Conservation (phyloP, 106 monocot species). For the Iris macrosiphon region DNA sequence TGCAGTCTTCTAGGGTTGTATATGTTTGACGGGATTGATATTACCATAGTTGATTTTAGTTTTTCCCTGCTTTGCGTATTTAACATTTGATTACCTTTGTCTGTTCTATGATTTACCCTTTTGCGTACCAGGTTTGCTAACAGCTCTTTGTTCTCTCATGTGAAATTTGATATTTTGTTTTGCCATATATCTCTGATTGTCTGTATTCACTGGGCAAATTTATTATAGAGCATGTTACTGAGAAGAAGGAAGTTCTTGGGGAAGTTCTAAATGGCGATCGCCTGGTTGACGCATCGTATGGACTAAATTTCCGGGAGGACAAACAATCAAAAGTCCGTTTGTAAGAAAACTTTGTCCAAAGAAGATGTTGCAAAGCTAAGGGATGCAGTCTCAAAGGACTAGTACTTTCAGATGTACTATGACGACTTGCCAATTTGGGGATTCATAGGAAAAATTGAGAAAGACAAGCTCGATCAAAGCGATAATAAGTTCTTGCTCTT, state of each 20-base stretch:
- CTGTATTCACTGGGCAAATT: neutral
- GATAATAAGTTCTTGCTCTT: constrained; percentile 46
- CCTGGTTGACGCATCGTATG: constrained; percentile 68
- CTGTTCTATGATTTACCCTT: constrained; percentile 27
- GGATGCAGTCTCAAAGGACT: constrained; percentile 61
- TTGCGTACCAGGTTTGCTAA: constrained; percentile 22
- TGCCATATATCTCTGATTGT: neutral
- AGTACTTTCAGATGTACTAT: constrained; percentile 85
- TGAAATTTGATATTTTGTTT: neutral
- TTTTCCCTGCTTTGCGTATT: neutral
- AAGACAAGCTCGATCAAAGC: constrained; percentile 31
- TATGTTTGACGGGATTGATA: neutral
- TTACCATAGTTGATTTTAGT: neutral
- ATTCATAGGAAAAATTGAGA: constrained; percentile 68
- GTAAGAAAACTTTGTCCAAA: constrained; percentile 49
- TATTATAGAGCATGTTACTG: constrained; percentile 48
- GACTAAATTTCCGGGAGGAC: constrained; percentile 56
- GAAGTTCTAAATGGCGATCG: constrained; percentile 79
- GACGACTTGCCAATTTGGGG: constrained; percentile 82
- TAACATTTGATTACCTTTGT: constrained; percentile 10
- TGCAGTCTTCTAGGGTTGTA: too few species aligned
- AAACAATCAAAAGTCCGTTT: constrained; percentile 37
- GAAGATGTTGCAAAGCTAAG: constrained; percentile 56
- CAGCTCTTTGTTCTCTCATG: neutral
- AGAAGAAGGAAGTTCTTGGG: constrained; percentile 74